phyloP scores from a whole-genome alignment of 2,329 filamentous ascomycete genomes.

The Scortechinia acanthostroma region DNA sequence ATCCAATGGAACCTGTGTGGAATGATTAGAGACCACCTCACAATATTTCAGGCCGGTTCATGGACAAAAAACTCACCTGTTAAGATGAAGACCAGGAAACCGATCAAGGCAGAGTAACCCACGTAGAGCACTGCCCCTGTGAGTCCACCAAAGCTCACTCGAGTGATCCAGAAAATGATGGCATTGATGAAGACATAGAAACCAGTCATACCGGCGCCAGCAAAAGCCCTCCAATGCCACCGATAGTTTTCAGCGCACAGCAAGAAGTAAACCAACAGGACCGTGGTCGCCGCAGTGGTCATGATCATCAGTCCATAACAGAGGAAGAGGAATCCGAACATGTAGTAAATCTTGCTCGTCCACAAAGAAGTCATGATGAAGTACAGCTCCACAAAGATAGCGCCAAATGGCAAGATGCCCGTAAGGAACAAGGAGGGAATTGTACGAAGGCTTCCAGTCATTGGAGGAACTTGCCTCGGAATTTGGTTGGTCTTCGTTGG shows the following conservation, averaged over 20 bases:
- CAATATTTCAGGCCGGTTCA: too few relatives aligned
- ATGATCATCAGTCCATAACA: conserved; percentile 97
- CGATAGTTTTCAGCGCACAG: conserved; percentile 96
- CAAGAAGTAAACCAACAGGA: conserved; percentile 92
- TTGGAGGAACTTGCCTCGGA: conserved; percentile 85
- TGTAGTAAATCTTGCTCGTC: conserved; percentile 99
- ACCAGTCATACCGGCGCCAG: conserved; percentile 82
- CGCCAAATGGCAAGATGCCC: conserved; percentile 86
- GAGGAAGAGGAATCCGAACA: conserved; percentile 98
- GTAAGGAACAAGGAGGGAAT: conserved; percentile 87
- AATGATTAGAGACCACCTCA: too few relatives aligned
- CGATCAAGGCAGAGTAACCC: conserved; percentile 84
- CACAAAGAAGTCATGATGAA: conserved; percentile 99
- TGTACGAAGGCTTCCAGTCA: conserved; percentile 74
- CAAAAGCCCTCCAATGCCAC: conserved; percentile 96
- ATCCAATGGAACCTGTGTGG: conserved; percentile 93
- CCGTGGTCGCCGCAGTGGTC: conserved; percentile 83
- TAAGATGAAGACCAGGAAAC: conserved; percentile 85
- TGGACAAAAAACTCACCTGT: conserved; percentile 84
- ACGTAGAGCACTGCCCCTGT: conserved; percentile 86
- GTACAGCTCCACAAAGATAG: conserved; percentile 96
- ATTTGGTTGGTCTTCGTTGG: conserved; percentile 97
- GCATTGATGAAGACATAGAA: conserved; percentile 89
- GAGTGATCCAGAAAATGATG: conserved; percentile 82
- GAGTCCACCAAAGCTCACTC: conserved; percentile 76